These are phyloP conservation scores for Singerocomus rubriflavus DNA, from an alignment of 1,284 basidiomycete genomes.

Conservation along the genomic window DNA sequence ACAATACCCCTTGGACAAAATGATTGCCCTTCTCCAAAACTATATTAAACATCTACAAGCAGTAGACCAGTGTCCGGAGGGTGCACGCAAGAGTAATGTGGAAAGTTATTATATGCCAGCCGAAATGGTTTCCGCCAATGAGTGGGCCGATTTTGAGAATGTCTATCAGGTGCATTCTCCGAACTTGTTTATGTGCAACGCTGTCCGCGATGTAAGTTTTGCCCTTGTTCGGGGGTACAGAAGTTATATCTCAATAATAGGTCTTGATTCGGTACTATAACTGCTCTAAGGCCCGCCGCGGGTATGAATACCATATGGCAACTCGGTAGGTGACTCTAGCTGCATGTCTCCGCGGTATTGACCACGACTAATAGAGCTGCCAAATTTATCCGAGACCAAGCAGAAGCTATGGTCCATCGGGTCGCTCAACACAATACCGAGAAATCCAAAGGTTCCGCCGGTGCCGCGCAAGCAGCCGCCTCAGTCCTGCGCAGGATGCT, in stretches of 20 bases:
- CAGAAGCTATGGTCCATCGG: constrained; percentile 43
- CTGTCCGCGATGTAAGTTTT: constrained; percentile 67
- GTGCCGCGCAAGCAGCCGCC: constrained; percentile 58
- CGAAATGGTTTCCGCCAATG: constrained; percentile 61
- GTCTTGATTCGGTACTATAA: constrained; percentile 90
- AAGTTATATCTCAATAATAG: constrained; percentile 35
- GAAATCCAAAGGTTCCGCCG: constrained; percentile 37
- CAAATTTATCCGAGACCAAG: constrained; percentile 82
- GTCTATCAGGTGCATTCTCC: constrained; percentile 92
- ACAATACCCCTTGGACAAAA: constrained; percentile 42
- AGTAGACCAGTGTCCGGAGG: constrained; percentile 41
- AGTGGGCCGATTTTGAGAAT: constrained; percentile 85
- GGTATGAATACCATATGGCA: constrained; percentile 87
- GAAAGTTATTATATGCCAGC: constrained; percentile 62
- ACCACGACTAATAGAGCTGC: constrained; percentile 54
- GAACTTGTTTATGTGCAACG: constrained; percentile 77
- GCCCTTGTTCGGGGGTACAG: constrained; percentile 1
- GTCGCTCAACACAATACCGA: constrained; percentile 34
- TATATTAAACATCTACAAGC: constrained; percentile 58
- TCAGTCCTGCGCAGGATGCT: constrained; percentile 61
- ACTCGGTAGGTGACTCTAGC: constrained; percentile 56
- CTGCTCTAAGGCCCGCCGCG: constrained; percentile 71
- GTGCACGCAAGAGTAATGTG: constrained; percentile 30
- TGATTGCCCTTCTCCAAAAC: constrained; percentile 56
- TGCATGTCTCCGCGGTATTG: constrained; percentile 2